phyloP scores from a whole-genome alignment of 2,329 filamentous ascomycete species.

The Diaporthe destruens region DNA sequence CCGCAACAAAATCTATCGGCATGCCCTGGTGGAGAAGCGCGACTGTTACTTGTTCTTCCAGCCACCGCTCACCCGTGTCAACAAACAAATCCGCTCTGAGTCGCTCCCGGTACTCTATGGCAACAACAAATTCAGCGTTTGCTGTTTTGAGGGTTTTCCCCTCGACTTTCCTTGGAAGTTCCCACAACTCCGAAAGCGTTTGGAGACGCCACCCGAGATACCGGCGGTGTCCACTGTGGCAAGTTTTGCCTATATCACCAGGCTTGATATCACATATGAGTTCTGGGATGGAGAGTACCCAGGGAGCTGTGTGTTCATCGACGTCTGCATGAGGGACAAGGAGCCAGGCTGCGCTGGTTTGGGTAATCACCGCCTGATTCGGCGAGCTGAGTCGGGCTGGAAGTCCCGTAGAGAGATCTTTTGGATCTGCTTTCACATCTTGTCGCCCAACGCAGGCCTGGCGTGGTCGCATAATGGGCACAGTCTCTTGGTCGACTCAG shows the following conservation, averaged over 20 bases:
- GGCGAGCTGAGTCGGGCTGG: neutral
- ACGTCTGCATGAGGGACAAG: neutral
- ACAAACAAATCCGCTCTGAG: neutral
- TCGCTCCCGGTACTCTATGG: neutral
- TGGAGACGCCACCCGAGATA: accelerated
- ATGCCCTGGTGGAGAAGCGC: neutral
- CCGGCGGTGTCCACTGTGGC: neutral
- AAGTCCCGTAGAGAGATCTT: too few species aligned
- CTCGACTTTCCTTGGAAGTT: neutral
- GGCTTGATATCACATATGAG: neutral
- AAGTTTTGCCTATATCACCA: neutral
- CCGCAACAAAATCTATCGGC: conserved; percentile 1
- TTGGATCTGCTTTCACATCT: too few species aligned
- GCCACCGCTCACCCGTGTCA: neutral
- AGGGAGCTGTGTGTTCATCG: neutral
- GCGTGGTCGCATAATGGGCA: too few species aligned
- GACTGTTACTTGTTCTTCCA: neutral
- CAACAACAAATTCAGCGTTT: neutral
- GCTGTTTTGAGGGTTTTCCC: accelerated
- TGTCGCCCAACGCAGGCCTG: too few species aligned
- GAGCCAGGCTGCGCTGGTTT: neutral
- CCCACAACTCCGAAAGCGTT: neutral
- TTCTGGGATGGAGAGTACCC: neutral
- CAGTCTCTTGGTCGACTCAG: too few species aligned
- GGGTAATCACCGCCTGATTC: neutral